phyloP scores from a whole-genome alignment of 2,329 filamentous ascomycete genomes.

The Fusarium abutilonis region DNA sequence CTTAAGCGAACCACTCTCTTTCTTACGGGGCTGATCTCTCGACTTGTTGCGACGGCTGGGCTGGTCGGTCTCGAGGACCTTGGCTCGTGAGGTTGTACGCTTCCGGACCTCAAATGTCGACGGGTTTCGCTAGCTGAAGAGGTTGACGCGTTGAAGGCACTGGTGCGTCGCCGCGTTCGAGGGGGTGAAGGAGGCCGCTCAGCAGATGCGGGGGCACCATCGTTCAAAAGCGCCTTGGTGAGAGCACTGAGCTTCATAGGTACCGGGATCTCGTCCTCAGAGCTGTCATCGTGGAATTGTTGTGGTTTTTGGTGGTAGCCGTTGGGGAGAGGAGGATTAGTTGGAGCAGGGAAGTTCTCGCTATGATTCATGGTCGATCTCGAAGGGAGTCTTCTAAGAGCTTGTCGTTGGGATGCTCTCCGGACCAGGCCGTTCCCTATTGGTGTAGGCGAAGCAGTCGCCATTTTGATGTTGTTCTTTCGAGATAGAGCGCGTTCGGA shows the following conservation, averaged over 20 bases:
- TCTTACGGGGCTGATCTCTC: slow-evolving; percentile 63
- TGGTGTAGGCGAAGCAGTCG: slow-evolving; percentile 66
- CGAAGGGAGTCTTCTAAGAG: slow-evolving; percentile 61
- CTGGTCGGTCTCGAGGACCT: slow-evolving; percentile 56
- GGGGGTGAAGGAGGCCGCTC: slow-evolving; percentile 57
- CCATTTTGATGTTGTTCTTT: slow-evolving; percentile 53
- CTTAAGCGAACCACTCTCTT: slow-evolving; percentile 68
- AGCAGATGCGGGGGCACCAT: slow-evolving; percentile 62
- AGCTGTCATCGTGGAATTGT: slow-evolving; percentile 77
- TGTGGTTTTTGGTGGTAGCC: slow-evolving; percentile 57
- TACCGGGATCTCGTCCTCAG: slow-evolving; percentile 90
- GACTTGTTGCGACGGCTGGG: slow-evolving; percentile 53
- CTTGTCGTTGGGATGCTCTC: slow-evolving; percentile 66
- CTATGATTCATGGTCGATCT: slow-evolving; percentile 57
- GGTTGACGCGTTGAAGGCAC: slow-evolving; percentile 58
- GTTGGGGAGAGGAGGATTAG: slow-evolving; percentile 43
- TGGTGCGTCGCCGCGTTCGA: slow-evolving; percentile 60
- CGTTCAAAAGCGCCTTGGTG: slow-evolving; percentile 83
- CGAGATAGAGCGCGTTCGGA: slow-evolving; percentile 37
- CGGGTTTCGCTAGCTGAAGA: slow-evolving; percentile 56
- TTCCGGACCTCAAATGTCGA: slow-evolving; percentile 60
- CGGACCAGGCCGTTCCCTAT: slow-evolving; percentile 60
- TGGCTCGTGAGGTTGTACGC: slow-evolving; percentile 53
- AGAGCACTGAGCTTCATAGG: slow-evolving; percentile 94
- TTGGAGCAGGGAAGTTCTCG: slow-evolving; percentile 56